Evolutionary conservation across 108 stramenopile species (phyloP), one percentile per base, ranked within the genome.

Genomic region (Phaeodactylum tricornutum): DNA sequence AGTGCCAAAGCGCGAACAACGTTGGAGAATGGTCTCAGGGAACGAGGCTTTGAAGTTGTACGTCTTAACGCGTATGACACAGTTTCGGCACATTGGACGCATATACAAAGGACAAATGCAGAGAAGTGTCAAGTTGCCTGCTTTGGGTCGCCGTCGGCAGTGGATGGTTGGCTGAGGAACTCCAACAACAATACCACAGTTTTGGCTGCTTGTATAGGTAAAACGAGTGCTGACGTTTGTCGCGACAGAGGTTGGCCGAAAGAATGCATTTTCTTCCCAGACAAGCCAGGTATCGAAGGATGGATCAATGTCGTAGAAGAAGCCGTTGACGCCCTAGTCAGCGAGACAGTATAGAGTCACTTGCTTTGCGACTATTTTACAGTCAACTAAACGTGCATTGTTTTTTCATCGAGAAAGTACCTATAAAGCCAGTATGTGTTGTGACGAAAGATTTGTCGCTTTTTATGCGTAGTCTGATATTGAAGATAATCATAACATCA

Each of bases 31-130:
- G 81, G 72, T 38, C 38, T 91, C 20, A 57, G 69, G 37, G 50
- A 47, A 11, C 52, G 78, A 36, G 81, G 75, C 9, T 81, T 91
- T 53, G 26, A 24, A 26, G 80, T 91, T 2, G 60, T 56, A 4
- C 67, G 88, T 45, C 52, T 91, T 7, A 79, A 91, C 41, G 86
- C 88, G 1, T 91, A 91, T 44, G 84, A 91, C 51, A 91, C 88
- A 12, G 72, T 86, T 27, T 64, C 81, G 29, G 88, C 84, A 4
- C 46, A 43, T 6, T 91, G 78, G 78, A n/a, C n/a, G n/a, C n/a
- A n/a, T n/a, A n/a, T n/a, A n/a, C n/a, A n/a, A n/a, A n/a, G n/a
- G n/a, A n/a, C n/a, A n/a, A 61, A 48, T 31, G 59, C 69, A 0
- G 62, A 75, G 6, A 45, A 50, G 3, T 68, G 59, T 7, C 61